Conservation (phyloP, 371 early-diverging fungal species). For the Apophysomyces trapeziformis region DNA sequence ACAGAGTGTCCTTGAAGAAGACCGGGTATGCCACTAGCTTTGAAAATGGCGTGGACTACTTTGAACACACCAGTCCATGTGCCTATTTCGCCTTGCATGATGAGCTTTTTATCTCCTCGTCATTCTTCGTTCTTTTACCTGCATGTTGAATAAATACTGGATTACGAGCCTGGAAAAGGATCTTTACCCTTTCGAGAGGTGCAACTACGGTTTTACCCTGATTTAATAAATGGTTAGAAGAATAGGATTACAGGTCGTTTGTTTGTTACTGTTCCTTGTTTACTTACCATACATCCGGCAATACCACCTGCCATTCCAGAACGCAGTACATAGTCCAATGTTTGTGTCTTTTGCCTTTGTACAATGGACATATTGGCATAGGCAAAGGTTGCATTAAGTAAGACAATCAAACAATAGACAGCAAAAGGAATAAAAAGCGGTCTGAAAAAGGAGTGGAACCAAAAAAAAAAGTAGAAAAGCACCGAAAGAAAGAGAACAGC, state of each 20-base stretch:
- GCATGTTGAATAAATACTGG: conserved; percentile 79
- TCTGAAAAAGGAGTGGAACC: not conserved
- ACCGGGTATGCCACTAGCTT: conserved; percentile 70
- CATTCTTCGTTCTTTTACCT: conserved; percentile 41
- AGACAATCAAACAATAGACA: too few species aligned
- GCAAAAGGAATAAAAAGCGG: not conserved
- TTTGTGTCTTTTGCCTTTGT: conserved; percentile 28
- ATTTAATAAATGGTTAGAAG: not conserved
- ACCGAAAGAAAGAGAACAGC: not conserved
- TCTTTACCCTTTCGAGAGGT: conserved; percentile 94
- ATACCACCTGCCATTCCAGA: conserved; percentile 42
- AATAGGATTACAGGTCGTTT: not conserved
- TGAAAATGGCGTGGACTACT: conserved; percentile 74
- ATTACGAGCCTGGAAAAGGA: conserved; percentile 91
- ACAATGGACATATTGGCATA: not conserved
- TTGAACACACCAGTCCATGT: conserved; percentile 74
- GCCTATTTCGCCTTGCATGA: conserved; percentile 52
- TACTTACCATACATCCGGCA: conserved; percentile 38
- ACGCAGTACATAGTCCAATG: conserved; percentile 29
- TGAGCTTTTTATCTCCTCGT: conserved; percentile 3
- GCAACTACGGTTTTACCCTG: conserved; percentile 89
- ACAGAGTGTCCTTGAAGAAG: conserved; percentile 93
- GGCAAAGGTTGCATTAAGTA: not conserved
- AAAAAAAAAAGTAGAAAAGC: not conserved
- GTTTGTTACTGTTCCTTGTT: not conserved